Evolutionary conservation across 2,329 filamentous ascomycete species (phyloP).

Genomic region (Sporothrix variecibatus): DNA sequence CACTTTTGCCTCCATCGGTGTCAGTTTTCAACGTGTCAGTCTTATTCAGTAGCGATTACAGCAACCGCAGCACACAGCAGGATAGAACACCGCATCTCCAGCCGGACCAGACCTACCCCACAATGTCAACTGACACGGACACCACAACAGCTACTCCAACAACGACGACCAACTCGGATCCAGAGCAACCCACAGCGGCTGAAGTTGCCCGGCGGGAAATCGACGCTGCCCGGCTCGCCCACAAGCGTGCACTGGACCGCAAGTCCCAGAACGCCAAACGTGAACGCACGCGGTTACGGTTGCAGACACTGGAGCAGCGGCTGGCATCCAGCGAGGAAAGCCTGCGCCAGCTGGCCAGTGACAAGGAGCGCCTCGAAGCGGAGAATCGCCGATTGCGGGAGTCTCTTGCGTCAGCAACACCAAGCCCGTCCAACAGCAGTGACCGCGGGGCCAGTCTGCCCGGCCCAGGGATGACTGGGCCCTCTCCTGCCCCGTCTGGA

Average conservation of each 20-base stretch:
- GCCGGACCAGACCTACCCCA: neutral
- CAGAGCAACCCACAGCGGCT: neutral
- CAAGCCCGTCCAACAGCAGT: neutral
- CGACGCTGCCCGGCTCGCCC: constrained; percentile 1
- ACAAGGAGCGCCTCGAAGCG: neutral
- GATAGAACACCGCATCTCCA: neutral
- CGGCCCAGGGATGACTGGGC: neutral
- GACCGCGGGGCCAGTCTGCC: neutral
- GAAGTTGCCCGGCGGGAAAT: neutral
- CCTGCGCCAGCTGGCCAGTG: neutral
- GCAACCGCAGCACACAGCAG: neutral
- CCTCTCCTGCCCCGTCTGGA: neutral
- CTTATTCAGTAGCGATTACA: neutral
- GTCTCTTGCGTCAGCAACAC: neutral
- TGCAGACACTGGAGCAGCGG: neutral
- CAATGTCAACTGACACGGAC: neutral
- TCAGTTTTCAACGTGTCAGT: constrained; percentile 7
- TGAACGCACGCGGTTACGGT: neutral
- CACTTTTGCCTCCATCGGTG: neutral
- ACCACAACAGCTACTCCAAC: neutral
- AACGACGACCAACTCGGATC: neutral
- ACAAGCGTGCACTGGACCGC: constrained; percentile 18
- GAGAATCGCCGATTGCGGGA: neutral
- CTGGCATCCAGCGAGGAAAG: neutral
- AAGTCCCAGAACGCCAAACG: constrained; percentile 17